Evolutionary conservation across 768 basidiomycete species (phyloP).

Genomic region (Kwoniella dendrophila): DNA sequence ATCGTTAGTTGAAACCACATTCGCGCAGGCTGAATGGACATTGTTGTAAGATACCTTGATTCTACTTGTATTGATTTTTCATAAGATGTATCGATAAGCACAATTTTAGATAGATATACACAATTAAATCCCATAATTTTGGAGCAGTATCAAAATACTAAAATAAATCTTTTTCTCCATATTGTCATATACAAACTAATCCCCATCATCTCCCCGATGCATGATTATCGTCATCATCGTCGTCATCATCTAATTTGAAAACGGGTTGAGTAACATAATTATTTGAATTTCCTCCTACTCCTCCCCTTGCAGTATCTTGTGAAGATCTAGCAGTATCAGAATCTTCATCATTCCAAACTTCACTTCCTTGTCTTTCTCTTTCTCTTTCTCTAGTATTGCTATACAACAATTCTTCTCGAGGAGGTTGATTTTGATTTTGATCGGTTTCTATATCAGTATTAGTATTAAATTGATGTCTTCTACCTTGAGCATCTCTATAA

Average conservation of each 20-base stretch:
- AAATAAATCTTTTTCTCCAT: no score
- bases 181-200: conserved; percentile 7
- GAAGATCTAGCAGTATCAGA: conserved; percentile 25
- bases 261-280: background rate
- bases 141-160: no score
- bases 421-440: background rate
- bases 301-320: conserved; percentile 24
- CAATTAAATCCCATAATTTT: no score
- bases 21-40: no score
- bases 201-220: background rate
- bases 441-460: background rate
- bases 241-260: conserved; percentile 18
- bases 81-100: no score
- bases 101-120: no score
- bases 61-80: no score
- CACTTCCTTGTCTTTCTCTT: conserved; percentile 29
- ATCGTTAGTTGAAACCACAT: background rate
- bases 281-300: conserved; percentile 2
- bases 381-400: background rate
- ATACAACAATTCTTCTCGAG: background rate
- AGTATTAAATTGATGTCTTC: conserved; percentile 33
- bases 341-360: conserved; percentile 42
- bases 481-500: conserved; percentile 45
- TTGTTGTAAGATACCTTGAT: no score
- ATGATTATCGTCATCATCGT: conserved; percentile 9